Conservation (phyloP, 2,329 filamentous ascomycete species). For the Trichoderma brevicompactum region DNA sequence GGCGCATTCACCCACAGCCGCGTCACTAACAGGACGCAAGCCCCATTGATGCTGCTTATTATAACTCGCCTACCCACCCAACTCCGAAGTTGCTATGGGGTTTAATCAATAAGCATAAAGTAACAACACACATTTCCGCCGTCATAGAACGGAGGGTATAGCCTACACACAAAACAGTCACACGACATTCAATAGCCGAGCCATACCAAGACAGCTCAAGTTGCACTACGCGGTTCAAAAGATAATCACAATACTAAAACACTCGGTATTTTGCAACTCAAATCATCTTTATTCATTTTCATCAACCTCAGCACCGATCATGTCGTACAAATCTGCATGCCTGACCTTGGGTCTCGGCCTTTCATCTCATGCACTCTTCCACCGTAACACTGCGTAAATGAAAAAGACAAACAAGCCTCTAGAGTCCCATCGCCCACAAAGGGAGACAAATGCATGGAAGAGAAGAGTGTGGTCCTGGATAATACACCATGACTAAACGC, state of each 20-base stretch:
- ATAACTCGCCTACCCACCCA: too few relatives aligned
- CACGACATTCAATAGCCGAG: neutral
- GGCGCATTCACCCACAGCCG: too few relatives aligned
- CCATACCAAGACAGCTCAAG: neutral
- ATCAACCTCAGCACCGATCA: constrained; percentile 5
- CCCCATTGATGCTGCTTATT: too few relatives aligned
- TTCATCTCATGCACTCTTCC: constrained; percentile 10
- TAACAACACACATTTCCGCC: neutral
- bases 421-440: neutral
- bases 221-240: neutral
- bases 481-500: constrained; percentile 11
- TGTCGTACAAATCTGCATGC: constrained; percentile 7
- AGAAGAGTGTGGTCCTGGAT: neutral
- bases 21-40: too few relatives aligned
- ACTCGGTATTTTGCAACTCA: neutral
- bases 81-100: too few relatives aligned
- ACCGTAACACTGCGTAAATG: constrained; percentile 12
- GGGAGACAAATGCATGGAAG: neutral
- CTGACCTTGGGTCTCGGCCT: neutral
- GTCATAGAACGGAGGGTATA: too few relatives aligned
- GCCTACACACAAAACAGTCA: too few relatives aligned
- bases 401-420: constrained; percentile 1
- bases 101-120: neutral
- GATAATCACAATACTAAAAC: neutral
- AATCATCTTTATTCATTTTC: constrained; percentile 6